phyloP scores from a whole-genome alignment of 306 rosid species.

The Ceratonia siliqua region DNA sequence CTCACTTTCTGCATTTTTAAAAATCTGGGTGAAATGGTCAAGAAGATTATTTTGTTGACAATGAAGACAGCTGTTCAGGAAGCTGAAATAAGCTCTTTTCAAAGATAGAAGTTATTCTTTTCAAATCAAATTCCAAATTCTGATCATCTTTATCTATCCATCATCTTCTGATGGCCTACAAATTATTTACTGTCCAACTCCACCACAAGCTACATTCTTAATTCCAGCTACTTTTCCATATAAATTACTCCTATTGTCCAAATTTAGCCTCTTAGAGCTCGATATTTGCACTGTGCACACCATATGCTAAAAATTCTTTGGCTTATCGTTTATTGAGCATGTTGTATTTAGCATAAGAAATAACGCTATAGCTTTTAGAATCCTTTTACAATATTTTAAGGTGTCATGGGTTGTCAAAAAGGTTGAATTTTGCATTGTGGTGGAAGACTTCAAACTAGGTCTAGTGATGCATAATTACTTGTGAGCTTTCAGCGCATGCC shows the following conservation, averaged over 20 bases:
- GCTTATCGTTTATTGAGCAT: conserved; percentile 6
- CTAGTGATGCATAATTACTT: background rate
- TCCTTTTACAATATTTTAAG: background rate
- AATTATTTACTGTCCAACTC: conserved; percentile 2
- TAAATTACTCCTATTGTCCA: background rate
- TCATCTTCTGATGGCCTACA: background rate
- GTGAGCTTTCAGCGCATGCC: background rate
- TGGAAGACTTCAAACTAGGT: background rate
- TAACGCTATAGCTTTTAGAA: background rate
- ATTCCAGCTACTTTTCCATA: background rate
- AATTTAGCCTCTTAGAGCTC: conserved; percentile 15
- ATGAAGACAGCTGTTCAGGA: background rate
- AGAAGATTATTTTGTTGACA: conserved; percentile 7
- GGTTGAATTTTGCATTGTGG: background rate
- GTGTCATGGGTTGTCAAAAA: background rate
- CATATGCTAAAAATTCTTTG: conserved; percentile 12
- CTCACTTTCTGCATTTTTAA: background rate
- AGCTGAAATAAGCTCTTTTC: background rate
- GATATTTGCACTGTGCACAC: background rate
- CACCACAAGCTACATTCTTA: background rate
- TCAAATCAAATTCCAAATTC: conserved; percentile 8
- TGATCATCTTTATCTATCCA: background rate
- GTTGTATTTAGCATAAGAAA: conserved; percentile 4
- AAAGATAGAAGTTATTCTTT: conserved; percentile 1
- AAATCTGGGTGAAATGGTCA: background rate